Evolutionary conservation across 805 yeast genomes (phyloP).

Genomic region (Saccharomycopsis oosterbeekiorum): DNA sequence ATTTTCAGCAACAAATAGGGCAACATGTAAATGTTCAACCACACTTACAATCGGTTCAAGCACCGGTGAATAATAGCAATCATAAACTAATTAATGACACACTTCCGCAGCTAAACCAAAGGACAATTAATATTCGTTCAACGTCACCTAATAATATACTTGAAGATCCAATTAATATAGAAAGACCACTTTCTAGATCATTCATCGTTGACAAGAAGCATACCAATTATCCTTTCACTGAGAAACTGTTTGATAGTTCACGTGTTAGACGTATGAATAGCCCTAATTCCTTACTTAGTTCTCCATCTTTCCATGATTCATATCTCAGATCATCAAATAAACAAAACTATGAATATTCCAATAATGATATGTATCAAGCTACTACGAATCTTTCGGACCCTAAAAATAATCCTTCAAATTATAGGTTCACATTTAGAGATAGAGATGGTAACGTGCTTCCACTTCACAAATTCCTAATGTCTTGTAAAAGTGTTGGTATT

Average conservation of each 20-base stretch:
- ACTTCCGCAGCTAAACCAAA: neutral
- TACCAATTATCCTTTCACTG: neutral
- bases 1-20: neutral
- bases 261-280: neutral
- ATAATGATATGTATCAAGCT: neutral
- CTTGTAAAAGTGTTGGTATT: slow-evolving; percentile 10
- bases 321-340: neutral
- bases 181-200: slow-evolving; percentile 1
- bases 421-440: neutral
- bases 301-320: neutral
- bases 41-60: neutral
- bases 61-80: neutral
- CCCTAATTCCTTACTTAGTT: neutral
- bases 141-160: neutral
- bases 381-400: neutral
- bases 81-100: neutral
- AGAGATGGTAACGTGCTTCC: neutral
- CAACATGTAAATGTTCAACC: neutral
- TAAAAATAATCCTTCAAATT: neutral
- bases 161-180: neutral
- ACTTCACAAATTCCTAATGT: slow-evolving; percentile 7
- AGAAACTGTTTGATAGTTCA: neutral
- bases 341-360: neutral
- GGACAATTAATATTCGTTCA: neutral
- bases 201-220: neutral